Evolutionary conservation across 805 yeast genomes (phyloP).

Genomic region (Metschnikowia cerradonensis): DNA sequence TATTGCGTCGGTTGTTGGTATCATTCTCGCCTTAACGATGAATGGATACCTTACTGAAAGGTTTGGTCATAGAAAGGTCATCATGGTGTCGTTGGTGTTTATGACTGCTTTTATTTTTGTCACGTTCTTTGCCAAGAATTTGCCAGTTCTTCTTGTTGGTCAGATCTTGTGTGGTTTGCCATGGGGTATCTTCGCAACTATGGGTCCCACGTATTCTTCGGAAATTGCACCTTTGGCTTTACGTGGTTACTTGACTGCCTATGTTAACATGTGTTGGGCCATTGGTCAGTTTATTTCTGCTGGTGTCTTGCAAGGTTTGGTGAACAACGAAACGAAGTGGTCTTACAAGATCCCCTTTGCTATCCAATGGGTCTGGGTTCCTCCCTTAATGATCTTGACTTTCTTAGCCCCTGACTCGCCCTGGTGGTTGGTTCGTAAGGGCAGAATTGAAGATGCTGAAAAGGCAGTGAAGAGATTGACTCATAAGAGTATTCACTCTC

Average conservation of each 20-base stretch:
- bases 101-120: slow-evolving; percentile 42
- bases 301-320: slow-evolving; percentile 44
- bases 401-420: slow-evolving; percentile 56
- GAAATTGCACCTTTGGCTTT: slow-evolving; percentile 53
- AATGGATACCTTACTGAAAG: slow-evolving; percentile 42
- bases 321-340: slow-evolving; percentile 21
- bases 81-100: slow-evolving; percentile 24
- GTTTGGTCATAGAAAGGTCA: slow-evolving; percentile 40
- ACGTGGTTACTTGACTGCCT: slow-evolving; percentile 47
- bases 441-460: slow-evolving; percentile 41
- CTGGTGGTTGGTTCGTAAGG: slow-evolving; percentile 49
- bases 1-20: slow-evolving; percentile 20
- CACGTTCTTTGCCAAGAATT: slow-evolving; percentile 42
- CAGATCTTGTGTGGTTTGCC: slow-evolving; percentile 44
- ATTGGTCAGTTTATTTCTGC: slow-evolving; percentile 54
- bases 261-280: slow-evolving; percentile 50
- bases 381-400: slow-evolving; percentile 42
- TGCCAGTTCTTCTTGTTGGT: slow-evolving; percentile 38
- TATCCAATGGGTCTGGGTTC: slow-evolving; percentile 59
- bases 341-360: slow-evolving; percentile 56
- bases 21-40: slow-evolving; percentile 40
- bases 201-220: slow-evolving; percentile 53
- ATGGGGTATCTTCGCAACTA: slow-evolving; percentile 55
- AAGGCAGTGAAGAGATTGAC: slow-evolving; percentile 6
- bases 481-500: slow-evolving; percentile 17